Base-by-base conservation (phyloP, 306 rosid species). In the Vigna hirtella region DNA sequence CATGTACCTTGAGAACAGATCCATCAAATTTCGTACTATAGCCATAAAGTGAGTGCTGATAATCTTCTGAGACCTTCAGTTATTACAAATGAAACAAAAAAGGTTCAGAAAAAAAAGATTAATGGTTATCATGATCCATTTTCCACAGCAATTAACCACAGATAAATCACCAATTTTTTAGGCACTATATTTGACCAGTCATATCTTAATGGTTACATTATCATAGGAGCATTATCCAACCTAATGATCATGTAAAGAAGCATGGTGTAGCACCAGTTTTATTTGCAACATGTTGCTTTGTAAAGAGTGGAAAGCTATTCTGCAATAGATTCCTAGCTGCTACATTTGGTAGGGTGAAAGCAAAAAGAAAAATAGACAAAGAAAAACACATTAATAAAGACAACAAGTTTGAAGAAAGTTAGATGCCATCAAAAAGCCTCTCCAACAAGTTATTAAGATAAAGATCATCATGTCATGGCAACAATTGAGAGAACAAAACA, bases 1-100 rank as follows among this genome's bases (percentile, higher is more conserved):
- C 24, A 56, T 32, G 62, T 77, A 95, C 99, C 98, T 91, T 87
- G 14, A 93, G 91, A 66, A 86, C 75, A 28, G 98, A 86, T 34
- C 85, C 91, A 18, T 91, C 96, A 81, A 74, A 82, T 76, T 93
- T 91, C 16, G 81, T 78, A 77, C 90, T 85, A 72, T 68, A 83
- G 55, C 70, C 79, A 38, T 84, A 86, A 38, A 83, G 85, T 45
- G 85, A 86, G 67, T 42, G 85, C 36, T 81, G 85, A 77, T 49
- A 84, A 79, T 78, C 81, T 40, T 83, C 87, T 15, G 89, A 93
- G 32, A 90, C 86, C 97, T 92, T 78, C 73, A 77, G 78, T 77
- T 66, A 71, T 26, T 10, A 6, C 16, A 59, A 48, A 43, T 6
- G 16, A 63, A 40, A 53, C 70, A 42, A 42, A 36, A 42, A 9